Conservation (phyloP, 2,329 filamentous ascomycete species). For the Colletotrichum paranaense region DNA sequence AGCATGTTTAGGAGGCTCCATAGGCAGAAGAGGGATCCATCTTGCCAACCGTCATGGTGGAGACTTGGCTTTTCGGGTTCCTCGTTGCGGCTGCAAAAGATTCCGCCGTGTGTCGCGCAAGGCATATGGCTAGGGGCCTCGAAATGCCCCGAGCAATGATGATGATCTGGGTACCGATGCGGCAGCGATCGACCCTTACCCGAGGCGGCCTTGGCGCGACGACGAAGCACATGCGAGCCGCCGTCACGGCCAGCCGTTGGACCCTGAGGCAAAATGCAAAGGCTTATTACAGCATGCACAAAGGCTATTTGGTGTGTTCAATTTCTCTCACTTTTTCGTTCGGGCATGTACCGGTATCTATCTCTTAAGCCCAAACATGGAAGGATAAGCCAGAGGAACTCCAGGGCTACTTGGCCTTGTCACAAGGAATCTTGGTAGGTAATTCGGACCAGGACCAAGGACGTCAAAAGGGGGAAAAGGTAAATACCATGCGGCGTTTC, state of each 20-base stretch:
- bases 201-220: slow-evolving; percentile 20
- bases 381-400: no score
- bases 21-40: not conserved
- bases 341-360: no score
- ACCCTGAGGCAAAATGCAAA: slow-evolving; percentile 18
- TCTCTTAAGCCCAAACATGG: no score
- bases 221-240: slow-evolving; percentile 29
- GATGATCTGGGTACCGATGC: slow-evolving; percentile 23
- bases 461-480: not conserved
- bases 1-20: slow-evolving; percentile 8
- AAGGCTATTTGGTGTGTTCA: not conserved
- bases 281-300: not conserved
- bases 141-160: slow-evolving; percentile 19
- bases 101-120: slow-evolving; percentile 12
- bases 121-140: slow-evolving; percentile 6
- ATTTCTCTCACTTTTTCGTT: not conserved
- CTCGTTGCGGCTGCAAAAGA: slow-evolving; percentile 23
- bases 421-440: not conserved
- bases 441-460: not conserved
- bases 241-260: slow-evolving; percentile 26
- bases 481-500: not conserved
- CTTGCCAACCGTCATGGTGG: slow-evolving; percentile 31
- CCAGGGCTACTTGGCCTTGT: no score
- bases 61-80: slow-evolving; percentile 11
- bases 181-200: slow-evolving; percentile 31